Base-by-base conservation (phyloP, 495 filamentous ascomycete species). In the Penicillium odoratum region DNA sequence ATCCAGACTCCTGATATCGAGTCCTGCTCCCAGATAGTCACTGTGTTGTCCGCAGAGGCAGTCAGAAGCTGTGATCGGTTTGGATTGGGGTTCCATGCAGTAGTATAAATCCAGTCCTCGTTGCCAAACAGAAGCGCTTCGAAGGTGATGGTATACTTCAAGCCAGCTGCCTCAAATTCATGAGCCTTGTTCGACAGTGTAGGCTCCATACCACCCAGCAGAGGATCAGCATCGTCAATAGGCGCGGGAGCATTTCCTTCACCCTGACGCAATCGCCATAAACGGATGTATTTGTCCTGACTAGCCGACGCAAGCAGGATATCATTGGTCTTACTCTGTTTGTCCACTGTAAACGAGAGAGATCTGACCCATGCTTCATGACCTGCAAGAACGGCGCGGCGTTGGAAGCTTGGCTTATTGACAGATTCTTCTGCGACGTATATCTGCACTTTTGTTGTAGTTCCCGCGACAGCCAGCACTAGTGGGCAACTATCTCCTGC, bases 61-160 rank as follows among this genome's bases (percentile, higher is more conserved):
- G 93, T 90, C 15, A 99, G 84, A 15, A 99, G 83, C 62, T 88
- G 91, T 16, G 87, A 79, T 53, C 76, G 79, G 8, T 75, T 74
- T 5, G 74, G 66, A 26, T 78, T 70, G 9, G 81, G 81, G 31
- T 81, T 79, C 94, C 94, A 99, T 38, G 78, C 76, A 0, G 89
- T 83, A 51, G 89, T 92, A 67, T 95, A 97, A 26, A 99, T 90
- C 94, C 94, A 99, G 65, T 99, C 94, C 63, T 99, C 94, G 65
- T 98, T 95, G 18, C 95, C 94, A 26, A 98, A 85, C 8, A 99
- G 82, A 11, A 99, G 79, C 7, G 95, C 95, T 73, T 98, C 95
- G 59, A 98, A 98, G 0, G 92, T 97, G 47, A 96, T 77, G 30
- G 87, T 91, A 72, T 88, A 96, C 36, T 77, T 83, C 2, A 71